Evolutionary conservation across 768 basidiomycete genomes (phyloP).

Genomic region (Leccinellum rugosiceps): DNA sequence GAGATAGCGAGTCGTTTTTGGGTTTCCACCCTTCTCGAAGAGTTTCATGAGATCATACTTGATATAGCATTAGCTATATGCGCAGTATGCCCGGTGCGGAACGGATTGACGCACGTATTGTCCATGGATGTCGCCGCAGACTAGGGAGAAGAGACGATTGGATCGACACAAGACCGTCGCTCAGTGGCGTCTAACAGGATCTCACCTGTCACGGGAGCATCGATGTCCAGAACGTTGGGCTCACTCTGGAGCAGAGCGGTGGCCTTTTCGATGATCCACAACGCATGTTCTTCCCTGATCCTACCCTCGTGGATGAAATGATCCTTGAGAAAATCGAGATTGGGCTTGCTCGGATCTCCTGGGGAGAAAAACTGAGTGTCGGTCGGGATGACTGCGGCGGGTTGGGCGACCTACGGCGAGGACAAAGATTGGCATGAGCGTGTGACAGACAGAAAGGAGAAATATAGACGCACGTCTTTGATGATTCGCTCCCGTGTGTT

Average conservation of each 20-base stretch:
- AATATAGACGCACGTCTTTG: constrained; percentile 20
- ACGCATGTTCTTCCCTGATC: constrained; percentile 61
- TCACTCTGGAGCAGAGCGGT: constrained; percentile 55
- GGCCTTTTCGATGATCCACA: constrained; percentile 62
- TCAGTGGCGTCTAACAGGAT: not conserved
- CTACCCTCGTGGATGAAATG: constrained; percentile 73
- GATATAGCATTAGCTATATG: constrained; percentile 10
- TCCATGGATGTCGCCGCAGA: constrained; percentile 21
- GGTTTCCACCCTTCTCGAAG: constrained; percentile 74
- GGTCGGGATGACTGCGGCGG: constrained; percentile 58
- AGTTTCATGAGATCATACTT: constrained; percentile 80
- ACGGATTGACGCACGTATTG: constrained; percentile 25
- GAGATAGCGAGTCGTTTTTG: constrained; percentile 68
- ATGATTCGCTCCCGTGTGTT: constrained; percentile 26
- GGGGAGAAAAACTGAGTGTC: constrained; percentile 76
- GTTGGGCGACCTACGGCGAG: constrained; percentile 58
- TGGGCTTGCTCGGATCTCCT: constrained; percentile 59
- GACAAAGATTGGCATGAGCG: not conserved
- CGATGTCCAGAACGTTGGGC: constrained; percentile 65
- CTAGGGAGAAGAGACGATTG: constrained; percentile 4
- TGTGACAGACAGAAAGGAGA: not conserved
- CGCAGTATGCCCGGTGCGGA: not conserved
- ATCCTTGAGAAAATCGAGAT: constrained; percentile 72
- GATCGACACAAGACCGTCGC: constrained; percentile 22
- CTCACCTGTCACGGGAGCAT: constrained; percentile 70